Evolutionary conservation across 768 basidiomycete genomes (phyloP).

Genomic region (Termitomyces sp.): DNA sequence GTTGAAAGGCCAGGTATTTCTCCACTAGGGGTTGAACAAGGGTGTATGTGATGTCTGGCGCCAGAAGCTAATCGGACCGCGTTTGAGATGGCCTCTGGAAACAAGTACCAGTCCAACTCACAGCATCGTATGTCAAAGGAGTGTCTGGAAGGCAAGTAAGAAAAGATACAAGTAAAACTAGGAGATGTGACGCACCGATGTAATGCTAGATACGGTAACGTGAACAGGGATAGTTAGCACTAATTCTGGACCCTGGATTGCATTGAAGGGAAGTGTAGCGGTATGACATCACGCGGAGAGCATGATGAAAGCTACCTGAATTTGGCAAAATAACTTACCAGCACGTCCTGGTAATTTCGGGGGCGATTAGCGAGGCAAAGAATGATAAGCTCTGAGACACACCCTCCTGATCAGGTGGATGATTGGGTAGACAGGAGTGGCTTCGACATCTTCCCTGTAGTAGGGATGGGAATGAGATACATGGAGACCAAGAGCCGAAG

Average conservation of each 20-base stretch:
- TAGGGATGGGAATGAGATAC: conserved; percentile 1
- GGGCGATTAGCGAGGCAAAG: neutral
- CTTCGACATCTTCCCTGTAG: conserved; percentile 45
- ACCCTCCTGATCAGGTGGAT: conserved; percentile 75
- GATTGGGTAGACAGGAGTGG: conserved; percentile 69
- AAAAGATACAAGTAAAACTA: neutral
- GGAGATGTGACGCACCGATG: conserved; percentile 48
- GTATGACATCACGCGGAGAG: neutral
- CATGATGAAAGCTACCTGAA: neutral
- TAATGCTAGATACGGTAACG: conserved; percentile 41
- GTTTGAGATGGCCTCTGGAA: neutral
- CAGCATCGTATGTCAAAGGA: conserved; percentile 76
- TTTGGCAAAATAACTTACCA: conserved; percentile 31
- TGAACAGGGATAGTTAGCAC: neutral
- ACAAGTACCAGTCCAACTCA: conserved; percentile 25
- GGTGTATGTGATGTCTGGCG: conserved; percentile 88
- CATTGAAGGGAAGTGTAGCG: neutral
- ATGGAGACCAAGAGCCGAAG: neutral
- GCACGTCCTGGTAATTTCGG: conserved; percentile 44
- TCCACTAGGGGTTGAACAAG: conserved; percentile 84
- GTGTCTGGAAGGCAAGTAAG: conserved; percentile 49
- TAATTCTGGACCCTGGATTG: neutral
- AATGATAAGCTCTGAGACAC: conserved; percentile 17
- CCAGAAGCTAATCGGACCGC: conserved; percentile 47
- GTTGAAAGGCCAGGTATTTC: conserved; percentile 75